Percentiles rank a stretch among this genome's conserved stretches.
These are phyloP conservation scores for Quercus agrifolia DNA, from an alignment of 306 rosid genomes.

Conservation along the genomic window DNA sequence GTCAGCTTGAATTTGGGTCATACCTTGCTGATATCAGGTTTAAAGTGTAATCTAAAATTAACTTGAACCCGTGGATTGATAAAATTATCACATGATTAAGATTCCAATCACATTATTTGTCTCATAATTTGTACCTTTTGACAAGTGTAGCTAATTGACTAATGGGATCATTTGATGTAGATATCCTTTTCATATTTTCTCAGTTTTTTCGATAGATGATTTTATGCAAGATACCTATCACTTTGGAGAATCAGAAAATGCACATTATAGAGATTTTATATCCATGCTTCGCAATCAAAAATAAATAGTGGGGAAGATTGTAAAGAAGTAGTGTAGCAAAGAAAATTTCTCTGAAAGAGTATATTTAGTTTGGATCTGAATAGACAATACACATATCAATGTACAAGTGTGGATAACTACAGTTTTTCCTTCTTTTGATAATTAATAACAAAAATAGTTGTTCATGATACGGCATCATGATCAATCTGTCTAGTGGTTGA, in stretches of 20 bases:
- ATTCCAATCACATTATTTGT: neutral
- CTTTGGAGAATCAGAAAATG: neutral
- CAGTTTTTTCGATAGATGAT: neutral
- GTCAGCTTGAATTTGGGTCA: neutral
- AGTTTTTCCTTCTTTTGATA: neutral
- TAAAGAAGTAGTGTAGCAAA: neutral
- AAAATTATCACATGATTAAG: neutral
- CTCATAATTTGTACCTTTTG: neutral
- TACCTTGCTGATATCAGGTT: neutral
- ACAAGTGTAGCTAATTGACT: neutral
- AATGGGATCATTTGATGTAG: neutral
- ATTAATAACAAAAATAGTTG: neutral
- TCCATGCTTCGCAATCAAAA: neutral
- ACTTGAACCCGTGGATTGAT: neutral
- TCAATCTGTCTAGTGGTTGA: constrained; percentile 4
- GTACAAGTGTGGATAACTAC: neutral
- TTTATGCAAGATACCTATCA: neutral
- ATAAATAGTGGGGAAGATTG: neutral
- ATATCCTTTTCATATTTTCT: neutral
- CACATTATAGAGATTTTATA: neutral
- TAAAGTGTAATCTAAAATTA: no score
- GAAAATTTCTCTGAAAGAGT: neutral
- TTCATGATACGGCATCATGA: neutral
- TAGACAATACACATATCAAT: neutral
- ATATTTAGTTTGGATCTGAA: neutral